Conservation (phyloP, 2,329 filamentous ascomycete species). For the Microdochium nivale region DNA sequence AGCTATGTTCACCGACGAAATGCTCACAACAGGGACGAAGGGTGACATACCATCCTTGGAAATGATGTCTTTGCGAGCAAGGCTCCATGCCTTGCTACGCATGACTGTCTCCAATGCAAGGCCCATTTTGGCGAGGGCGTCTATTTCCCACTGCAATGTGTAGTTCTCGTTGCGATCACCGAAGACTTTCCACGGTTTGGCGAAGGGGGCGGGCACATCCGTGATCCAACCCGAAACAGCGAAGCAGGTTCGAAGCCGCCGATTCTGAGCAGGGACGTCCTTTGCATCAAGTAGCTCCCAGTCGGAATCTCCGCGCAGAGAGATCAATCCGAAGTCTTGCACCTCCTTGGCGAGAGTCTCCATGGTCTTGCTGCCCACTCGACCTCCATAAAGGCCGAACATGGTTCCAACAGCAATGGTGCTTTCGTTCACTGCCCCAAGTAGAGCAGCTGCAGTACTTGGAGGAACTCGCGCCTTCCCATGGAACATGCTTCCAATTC, state of each 20-base stretch:
- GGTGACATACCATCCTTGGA: not conserved
- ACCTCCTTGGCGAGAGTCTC: constrained; percentile 82
- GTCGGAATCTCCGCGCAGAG: constrained; percentile 47
- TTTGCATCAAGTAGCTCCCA: constrained; percentile 38
- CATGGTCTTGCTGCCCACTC: constrained; percentile 79
- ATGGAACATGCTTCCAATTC: constrained; percentile 70
- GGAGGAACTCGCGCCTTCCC: constrained; percentile 62
- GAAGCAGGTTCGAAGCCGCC: constrained; percentile 72
- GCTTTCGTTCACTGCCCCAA: constrained; percentile 74
- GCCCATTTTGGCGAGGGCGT: constrained; percentile 69
- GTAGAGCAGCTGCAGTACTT: constrained; percentile 65
- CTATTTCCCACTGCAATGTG: constrained; percentile 74
- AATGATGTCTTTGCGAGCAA: constrained; percentile 46
- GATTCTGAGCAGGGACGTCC: constrained; percentile 45
- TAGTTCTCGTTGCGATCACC: constrained; percentile 70
- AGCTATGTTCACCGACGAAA: too few relatives aligned
- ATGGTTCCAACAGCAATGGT: constrained; percentile 72
- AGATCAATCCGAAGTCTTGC: constrained; percentile 80
- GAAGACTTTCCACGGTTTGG: constrained; percentile 59
- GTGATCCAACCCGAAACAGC: constrained; percentile 75
- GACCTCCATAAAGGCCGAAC: constrained; percentile 84
- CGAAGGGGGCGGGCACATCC: constrained; percentile 32
- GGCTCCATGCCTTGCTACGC: constrained; percentile 71
- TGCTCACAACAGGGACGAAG: too few relatives aligned
- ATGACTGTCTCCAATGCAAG: constrained; percentile 69